A percentile compares a stretch with the other conserved stretches of the same genome.
Conservation (phyloP, 2,329 filamentous ascomycete genomes). For the Zalaria obscura region DNA sequence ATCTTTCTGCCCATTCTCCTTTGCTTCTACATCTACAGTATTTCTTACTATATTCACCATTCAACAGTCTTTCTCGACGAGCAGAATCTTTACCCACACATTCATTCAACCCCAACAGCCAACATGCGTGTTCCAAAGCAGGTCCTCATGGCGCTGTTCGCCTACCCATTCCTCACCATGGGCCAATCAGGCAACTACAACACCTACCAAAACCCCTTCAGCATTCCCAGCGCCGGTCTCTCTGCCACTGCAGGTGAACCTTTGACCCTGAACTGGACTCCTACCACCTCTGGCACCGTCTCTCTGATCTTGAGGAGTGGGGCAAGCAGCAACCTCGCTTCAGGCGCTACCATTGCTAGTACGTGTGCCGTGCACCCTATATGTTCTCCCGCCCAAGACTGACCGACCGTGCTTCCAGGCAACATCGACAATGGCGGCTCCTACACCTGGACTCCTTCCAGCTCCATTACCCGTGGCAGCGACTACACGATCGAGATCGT, state of each 20-base stretch:
- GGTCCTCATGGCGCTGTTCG: conserved; percentile 28
- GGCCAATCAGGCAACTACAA: conserved; percentile 10
- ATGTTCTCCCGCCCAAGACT: too few species aligned
- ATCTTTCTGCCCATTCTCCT: not conserved
- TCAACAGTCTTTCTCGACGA: not conserved
- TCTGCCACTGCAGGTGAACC: conserved; percentile 31
- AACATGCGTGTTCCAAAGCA: conserved; percentile 33
- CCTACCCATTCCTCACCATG: conserved; percentile 27
- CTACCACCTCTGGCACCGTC: conserved; percentile 36
- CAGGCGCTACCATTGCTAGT: conserved; percentile 21
- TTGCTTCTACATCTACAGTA: not conserved
- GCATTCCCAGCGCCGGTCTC: conserved; percentile 27
- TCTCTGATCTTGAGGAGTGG: conserved; percentile 32
- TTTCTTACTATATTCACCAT: not conserved
- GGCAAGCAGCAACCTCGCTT: conserved; percentile 23
- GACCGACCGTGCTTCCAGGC: conserved; percentile 16
- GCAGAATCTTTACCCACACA: not conserved
- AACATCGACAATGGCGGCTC: conserved; percentile 33
- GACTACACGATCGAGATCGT: conserved; percentile 42
- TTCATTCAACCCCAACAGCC: conserved; percentile 6
- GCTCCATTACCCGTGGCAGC: conserved; percentile 24
- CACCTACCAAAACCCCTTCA: conserved; percentile 31
- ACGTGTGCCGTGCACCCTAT: conserved; percentile 6
- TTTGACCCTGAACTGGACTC: conserved; percentile 33
- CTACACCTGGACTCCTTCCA: conserved; percentile 33